A percentile compares a stretch with the other conserved stretches of the same genome.
Conservation (phyloP, 345 rosid species). For the Eucalyptus regnans region DNA sequence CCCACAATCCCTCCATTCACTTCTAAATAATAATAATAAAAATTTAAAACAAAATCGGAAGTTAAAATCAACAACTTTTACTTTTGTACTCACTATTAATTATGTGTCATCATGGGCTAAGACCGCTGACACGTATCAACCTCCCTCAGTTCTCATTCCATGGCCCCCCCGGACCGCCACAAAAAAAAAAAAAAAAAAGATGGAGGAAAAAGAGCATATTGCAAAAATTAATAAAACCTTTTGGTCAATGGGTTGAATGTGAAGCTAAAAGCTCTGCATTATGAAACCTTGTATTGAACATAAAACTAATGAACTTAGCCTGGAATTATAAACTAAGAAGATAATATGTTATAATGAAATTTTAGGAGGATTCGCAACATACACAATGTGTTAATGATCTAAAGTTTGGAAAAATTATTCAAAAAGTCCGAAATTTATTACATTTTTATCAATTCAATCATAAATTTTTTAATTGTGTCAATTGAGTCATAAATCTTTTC, state of each 20-base stretch:
- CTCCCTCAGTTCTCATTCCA: background rate
- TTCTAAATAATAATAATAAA: background rate
- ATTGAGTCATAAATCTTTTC: too few relatives aligned
- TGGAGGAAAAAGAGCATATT: background rate
- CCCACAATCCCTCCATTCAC: background rate
- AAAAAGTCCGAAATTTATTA: too few relatives aligned
- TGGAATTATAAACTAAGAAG: background rate
- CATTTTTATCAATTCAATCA: too few relatives aligned
- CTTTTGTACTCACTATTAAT: background rate
- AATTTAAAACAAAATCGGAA: background rate
- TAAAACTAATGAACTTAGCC: background rate
- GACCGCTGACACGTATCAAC: background rate
- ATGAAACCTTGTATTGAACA: background rate
- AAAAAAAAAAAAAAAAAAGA: background rate
- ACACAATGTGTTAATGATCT: background rate
- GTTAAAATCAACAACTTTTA: background rate
- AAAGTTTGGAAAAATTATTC: background rate
- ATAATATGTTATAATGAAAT: background rate
- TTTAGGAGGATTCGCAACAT: background rate
- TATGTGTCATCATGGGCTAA: background rate
- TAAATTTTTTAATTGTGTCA: rapidly evolving
- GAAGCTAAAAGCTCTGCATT: background rate
- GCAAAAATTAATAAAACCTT: background rate
- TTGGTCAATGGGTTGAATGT: background rate
- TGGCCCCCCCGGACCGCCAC: background rate